These are phyloP conservation scores for Dipteronia dyeriana DNA, from an alignment of 345 rosid genomes.

Conservation along the genomic window DNA sequence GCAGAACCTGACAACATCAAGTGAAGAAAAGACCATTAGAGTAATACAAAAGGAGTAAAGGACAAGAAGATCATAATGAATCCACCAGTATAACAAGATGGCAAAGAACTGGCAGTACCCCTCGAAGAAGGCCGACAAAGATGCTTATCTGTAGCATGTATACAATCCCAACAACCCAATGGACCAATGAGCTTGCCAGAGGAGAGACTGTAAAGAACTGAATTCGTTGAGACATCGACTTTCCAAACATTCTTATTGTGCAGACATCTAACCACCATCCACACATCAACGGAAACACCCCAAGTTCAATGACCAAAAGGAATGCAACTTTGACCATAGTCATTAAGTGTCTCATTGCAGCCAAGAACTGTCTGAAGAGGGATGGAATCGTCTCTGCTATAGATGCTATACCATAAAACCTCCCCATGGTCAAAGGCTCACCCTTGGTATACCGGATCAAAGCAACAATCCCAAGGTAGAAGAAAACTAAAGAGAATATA, in stretches of 20 bases:
- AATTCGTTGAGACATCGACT: slow-evolving; percentile 84
- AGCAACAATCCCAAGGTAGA: slow-evolving; percentile 79
- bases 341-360: slow-evolving; percentile 99
- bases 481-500: slow-evolving; percentile 67
- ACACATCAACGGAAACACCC: slow-evolving; percentile 98
- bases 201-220: slow-evolving; percentile 87
- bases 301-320: slow-evolving; percentile 95
- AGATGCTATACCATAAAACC: slow-evolving; percentile 85
- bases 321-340: slow-evolving; percentile 99
- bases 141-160: slow-evolving; percentile 98
- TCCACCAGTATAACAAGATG: background rate
- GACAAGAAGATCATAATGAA: background rate
- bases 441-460: slow-evolving; percentile 93
- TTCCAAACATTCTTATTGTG: slow-evolving; percentile 94
- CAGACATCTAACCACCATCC: slow-evolving; percentile 99
- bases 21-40: slow-evolving; percentile 9
- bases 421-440: slow-evolving; percentile 82
- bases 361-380: slow-evolving; percentile 86
- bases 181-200: slow-evolving; percentile 89
- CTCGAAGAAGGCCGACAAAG: slow-evolving; percentile 97
- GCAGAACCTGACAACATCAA: slow-evolving; percentile 70
- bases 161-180: slow-evolving; percentile 95
- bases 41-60: background rate
- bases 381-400: slow-evolving; percentile 87
- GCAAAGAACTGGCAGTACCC: slow-evolving; percentile 62